phyloP scores from a whole-genome alignment of 164 flowering plant genomes.

The Liquidambar formosana region DNA sequence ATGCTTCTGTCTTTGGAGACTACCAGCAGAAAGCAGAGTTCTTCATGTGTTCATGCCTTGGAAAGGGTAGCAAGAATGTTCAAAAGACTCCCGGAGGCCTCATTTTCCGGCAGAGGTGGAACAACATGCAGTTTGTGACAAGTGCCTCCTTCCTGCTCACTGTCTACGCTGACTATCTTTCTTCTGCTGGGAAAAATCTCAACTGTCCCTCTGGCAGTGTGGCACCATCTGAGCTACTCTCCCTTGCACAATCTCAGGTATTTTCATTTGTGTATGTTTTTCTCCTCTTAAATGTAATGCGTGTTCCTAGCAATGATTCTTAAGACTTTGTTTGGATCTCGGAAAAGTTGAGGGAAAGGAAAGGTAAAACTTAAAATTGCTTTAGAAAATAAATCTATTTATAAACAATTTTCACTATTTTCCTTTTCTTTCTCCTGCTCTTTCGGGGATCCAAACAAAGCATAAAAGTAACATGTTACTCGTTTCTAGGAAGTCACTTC shows the following conservation, averaged over 20 bases:
- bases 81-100: slow-evolving; percentile 92
- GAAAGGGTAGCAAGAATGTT: slow-evolving; percentile 65
- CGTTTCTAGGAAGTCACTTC: too few relatives aligned
- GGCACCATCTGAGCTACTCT: slow-evolving; percentile 56
- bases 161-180: slow-evolving; percentile 81
- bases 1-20: slow-evolving; percentile 50
- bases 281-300: too few relatives aligned
- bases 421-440: too few relatives aligned
- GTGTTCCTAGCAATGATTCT: too few relatives aligned
- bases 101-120: slow-evolving; percentile 85
- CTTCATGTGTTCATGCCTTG: slow-evolving; percentile 85
- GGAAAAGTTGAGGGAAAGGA: too few relatives aligned
- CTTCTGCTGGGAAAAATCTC: slow-evolving; percentile 52
- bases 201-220: slow-evolving; percentile 57
- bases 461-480: too few relatives aligned
- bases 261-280: too few relatives aligned
- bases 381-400: too few relatives aligned
- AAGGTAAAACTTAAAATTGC: too few relatives aligned
- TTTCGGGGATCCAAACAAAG: too few relatives aligned
- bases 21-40: slow-evolving; percentile 78
- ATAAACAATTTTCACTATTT: too few relatives aligned
- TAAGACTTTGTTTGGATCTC: too few relatives aligned
- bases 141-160: slow-evolving; percentile 76
- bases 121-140: slow-evolving; percentile 93
- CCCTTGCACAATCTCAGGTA: slow-evolving; percentile 85